phyloP scores from a whole-genome alignment of 805 yeast species.

The Clavispora vitiphila region DNA sequence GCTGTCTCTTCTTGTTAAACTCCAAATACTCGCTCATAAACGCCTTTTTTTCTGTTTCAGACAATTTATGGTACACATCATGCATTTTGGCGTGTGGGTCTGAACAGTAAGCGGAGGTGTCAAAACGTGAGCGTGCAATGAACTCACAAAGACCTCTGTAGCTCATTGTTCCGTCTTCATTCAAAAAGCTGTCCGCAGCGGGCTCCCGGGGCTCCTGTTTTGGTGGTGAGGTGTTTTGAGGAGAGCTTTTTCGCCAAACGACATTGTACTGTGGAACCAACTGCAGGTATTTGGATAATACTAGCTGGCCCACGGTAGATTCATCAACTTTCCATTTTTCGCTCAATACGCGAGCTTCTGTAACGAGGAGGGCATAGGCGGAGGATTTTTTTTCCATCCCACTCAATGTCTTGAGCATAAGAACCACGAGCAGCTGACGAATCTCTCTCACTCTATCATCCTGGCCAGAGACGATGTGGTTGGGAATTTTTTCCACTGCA shows the following conservation, averaged over 20 bases:
- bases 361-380: background rate
- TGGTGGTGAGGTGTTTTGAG: background rate
- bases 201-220: no score
- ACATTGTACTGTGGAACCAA: background rate
- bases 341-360: background rate
- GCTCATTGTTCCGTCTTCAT: conserved; percentile 18
- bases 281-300: background rate
- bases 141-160: conserved; percentile 20
- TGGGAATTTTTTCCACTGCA: background rate
- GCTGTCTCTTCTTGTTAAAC: conserved; percentile 23
- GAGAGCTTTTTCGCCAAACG: background rate
- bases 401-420: background rate
- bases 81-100: conserved; percentile 8
- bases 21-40: conserved; percentile 23
- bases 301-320: background rate
- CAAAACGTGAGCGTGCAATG: conserved; percentile 16
- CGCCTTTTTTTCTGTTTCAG: conserved; percentile 6
- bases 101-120: conserved; percentile 4
- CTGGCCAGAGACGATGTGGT: background rate
- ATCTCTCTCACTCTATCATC: background rate
- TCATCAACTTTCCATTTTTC: background rate
- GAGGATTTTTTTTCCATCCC: background rate
- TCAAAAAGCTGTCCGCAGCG: conserved; percentile 5
- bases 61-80: conserved; percentile 18
- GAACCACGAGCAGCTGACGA: background rate